These are phyloP conservation scores for Elaeis guineensis DNA, from an alignment of 176 grass and related monocot genomes.

Conservation along the genomic window DNA sequence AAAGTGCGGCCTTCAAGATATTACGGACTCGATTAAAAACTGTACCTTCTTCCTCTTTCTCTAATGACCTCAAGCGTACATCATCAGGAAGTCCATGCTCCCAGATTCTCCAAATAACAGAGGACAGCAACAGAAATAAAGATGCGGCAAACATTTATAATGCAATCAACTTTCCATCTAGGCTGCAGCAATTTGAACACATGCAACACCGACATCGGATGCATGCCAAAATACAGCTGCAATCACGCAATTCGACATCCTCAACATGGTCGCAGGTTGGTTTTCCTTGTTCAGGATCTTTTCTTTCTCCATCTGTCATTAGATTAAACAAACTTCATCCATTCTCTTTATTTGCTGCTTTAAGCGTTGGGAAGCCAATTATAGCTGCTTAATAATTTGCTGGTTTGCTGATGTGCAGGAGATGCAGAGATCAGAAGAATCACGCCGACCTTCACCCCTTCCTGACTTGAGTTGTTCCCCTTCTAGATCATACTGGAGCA, in stretches of 20 bases:
- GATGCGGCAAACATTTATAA: slow-evolving; percentile 43
- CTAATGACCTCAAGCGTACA: slow-evolving; percentile 47
- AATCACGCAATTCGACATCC: neutral
- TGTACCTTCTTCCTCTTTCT: slow-evolving; percentile 46
- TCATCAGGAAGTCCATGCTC: slow-evolving; percentile 58
- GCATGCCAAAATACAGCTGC: slow-evolving; percentile 31
- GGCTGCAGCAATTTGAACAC: slow-evolving; percentile 62
- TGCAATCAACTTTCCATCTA: slow-evolving; percentile 65
- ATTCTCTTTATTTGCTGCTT: too few relatives aligned
- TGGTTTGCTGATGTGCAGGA: slow-evolving; percentile 45
- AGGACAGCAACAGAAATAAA: slow-evolving; percentile 63
- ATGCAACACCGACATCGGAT: slow-evolving; percentile 63
- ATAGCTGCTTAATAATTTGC: slow-evolving; percentile 13
- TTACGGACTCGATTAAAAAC: slow-evolving; percentile 91
- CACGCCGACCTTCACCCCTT: slow-evolving; percentile 20
- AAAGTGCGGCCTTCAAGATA: slow-evolving; percentile 96
- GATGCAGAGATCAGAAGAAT: slow-evolving; percentile 66
- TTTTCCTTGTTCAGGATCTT: neutral
- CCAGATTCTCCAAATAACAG: slow-evolving; percentile 58
- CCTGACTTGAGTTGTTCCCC: slow-evolving; percentile 50
- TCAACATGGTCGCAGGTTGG: slow-evolving; percentile 6
- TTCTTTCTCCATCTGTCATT: neutral
- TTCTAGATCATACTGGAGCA: slow-evolving; percentile 56
- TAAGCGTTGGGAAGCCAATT: neutral
- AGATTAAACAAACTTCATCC: neutral